Percentiles rank a stretch among this genome's conserved stretches.
Evolutionary conservation across 2,329 filamentous ascomycete genomes (phyloP).

Genomic region (Fusarium ambrosium): DNA sequence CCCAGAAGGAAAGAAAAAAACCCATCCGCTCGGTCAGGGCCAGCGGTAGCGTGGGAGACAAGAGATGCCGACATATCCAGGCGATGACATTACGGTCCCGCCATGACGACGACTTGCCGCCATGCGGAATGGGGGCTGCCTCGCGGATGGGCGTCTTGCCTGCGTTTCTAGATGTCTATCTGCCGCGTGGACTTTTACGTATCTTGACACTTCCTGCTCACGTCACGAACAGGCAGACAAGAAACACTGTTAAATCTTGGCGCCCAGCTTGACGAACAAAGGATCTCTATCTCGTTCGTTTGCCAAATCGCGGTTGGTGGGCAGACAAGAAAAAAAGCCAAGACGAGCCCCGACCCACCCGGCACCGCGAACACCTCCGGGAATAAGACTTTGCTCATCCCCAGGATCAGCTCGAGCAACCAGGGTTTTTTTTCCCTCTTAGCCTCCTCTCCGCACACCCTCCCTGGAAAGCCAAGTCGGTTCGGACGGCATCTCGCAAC

Average conservation of each 20-base stretch:
- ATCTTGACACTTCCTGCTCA: background rate
- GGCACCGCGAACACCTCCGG: slow-evolving; percentile 46
- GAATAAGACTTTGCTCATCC: slow-evolving; percentile 41
- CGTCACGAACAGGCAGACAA: background rate
- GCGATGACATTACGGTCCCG: slow-evolving; percentile 24
- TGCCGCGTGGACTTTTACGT: slow-evolving; percentile 3
- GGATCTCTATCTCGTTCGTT: background rate
- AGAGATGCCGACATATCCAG: slow-evolving; percentile 49
- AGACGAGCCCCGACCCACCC: slow-evolving; percentile 41
- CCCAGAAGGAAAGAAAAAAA: background rate
- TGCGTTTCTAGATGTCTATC: background rate
- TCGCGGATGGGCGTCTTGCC: slow-evolving; percentile 1
- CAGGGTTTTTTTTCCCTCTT: slow-evolving; percentile 17
- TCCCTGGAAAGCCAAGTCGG: slow-evolving; percentile 54
- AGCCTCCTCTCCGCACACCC: slow-evolving; percentile 23
- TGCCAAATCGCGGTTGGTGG: slow-evolving; percentile 16
- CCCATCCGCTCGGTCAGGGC: slow-evolving; percentile 15
- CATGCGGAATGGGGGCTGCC: slow-evolving; percentile 3
- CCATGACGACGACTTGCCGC: slow-evolving; percentile 38
- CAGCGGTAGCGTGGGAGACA: slow-evolving; percentile 8
- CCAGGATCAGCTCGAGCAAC: slow-evolving; percentile 41
- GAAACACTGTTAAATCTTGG: slow-evolving; percentile 21
- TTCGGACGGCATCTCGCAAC: slow-evolving; percentile 55
- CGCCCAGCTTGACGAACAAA: slow-evolving; percentile 13
- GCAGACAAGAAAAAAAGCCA: slow-evolving; percentile 9